Conservation (phyloP, 2,329 filamentous ascomycete species). For the Paraconiothyrium brasiliense region DNA sequence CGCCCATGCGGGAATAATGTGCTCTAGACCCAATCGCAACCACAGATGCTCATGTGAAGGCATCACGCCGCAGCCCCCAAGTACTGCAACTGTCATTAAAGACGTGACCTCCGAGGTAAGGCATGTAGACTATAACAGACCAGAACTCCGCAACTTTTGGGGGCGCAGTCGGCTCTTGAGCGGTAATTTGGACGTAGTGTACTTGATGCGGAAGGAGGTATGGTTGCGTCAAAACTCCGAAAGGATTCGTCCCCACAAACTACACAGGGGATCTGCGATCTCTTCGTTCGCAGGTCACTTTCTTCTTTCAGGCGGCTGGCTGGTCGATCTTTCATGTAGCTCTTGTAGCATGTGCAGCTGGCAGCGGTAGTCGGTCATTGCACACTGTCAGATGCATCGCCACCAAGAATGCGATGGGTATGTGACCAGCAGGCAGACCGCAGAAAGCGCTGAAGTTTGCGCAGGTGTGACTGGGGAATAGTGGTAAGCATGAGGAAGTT, state of each 20-base stretch:
- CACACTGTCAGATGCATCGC: conserved; percentile 7
- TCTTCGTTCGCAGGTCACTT: conserved; percentile 9
- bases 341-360: conserved; percentile 5
- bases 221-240: conserved; percentile 8
- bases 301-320: background rate
- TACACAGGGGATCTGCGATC: conserved; percentile 6
- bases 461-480: background rate
- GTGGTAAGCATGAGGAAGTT: background rate
- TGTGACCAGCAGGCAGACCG: background rate
- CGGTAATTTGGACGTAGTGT: conserved; percentile 23
- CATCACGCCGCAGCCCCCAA: conserved; percentile 16
- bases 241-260: conserved; percentile 18
- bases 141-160: conserved; percentile 6
- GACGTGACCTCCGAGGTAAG: conserved; percentile 15
- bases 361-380: conserved; percentile 10
- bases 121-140: background rate
- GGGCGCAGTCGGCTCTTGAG: conserved; percentile 12
- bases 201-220: conserved; percentile 27
- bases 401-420: background rate
- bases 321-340: conserved; percentile 8
- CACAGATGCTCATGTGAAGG: conserved; percentile 8
- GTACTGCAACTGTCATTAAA: conserved; percentile 3
- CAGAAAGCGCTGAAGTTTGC: background rate
- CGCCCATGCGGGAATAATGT: conserved; percentile 18
- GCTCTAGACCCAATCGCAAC: conserved; percentile 23